These are phyloP conservation scores for Pestalotiopsis sp. DNA, from an alignment of 2,329 filamentous ascomycete genomes.

Conservation along the genomic window DNA sequence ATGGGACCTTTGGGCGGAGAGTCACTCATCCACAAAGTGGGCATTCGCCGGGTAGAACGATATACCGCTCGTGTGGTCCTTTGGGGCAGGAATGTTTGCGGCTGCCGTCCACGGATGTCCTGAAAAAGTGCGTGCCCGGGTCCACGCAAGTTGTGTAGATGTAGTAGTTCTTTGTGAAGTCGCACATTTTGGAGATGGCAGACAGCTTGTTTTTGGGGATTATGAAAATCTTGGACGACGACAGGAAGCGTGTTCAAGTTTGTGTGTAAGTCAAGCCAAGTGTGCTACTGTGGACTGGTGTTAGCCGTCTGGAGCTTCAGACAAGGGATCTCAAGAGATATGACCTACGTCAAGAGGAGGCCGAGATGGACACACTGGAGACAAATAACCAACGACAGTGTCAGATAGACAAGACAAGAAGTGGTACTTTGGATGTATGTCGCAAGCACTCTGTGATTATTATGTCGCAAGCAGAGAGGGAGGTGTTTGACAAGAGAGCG, in stretches of 20 bases:
- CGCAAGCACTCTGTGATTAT: too few species aligned
- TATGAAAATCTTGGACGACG: neutral
- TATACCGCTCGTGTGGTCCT: slow-evolving; percentile 74
- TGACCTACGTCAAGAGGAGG: too few species aligned
- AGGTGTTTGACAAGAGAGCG: neutral
- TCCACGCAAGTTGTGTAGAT: slow-evolving; percentile 73
- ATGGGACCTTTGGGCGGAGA: neutral
- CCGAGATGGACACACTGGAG: too few species aligned
- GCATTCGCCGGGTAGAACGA: slow-evolving; percentile 68
- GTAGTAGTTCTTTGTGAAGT: slow-evolving; percentile 77
- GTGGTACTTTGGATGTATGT: too few species aligned
- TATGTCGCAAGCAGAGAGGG: neutral
- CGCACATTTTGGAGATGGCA: slow-evolving; percentile 50
- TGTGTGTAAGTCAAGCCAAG: too few species aligned
- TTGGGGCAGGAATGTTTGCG: slow-evolving; percentile 60
- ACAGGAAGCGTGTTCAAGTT: too few species aligned
- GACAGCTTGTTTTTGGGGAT: neutral
- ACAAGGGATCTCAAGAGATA: too few species aligned
- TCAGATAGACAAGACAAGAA: too few species aligned
- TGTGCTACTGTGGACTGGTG: too few species aligned
- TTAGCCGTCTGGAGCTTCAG: too few species aligned
- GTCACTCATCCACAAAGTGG: slow-evolving; percentile 46
- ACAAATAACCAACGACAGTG: too few species aligned
- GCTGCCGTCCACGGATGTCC: slow-evolving; percentile 68
- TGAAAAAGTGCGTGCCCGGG: slow-evolving; percentile 71